Evolutionary conservation across 2,329 filamentous ascomycete genomes (phyloP), one percentile per base, ranked within the genome.

Genomic region (Trichoderma koningii): DNA sequence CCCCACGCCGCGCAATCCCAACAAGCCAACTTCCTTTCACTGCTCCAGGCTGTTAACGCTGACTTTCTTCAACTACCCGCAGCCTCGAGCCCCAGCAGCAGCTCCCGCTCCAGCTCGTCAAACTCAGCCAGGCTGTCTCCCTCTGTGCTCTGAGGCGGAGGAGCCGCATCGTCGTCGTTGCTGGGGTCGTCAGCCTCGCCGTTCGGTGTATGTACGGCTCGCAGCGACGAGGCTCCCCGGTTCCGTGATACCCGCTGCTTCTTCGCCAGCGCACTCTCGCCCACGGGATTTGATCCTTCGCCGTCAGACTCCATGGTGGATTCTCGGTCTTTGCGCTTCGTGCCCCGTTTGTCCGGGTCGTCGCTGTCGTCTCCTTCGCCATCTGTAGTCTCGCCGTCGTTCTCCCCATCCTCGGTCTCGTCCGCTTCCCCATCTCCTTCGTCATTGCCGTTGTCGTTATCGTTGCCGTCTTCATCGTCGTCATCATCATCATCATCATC

Each of bases 101-200:
- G 79, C 70, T 88, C 87, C 44, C 85, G 83, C 74, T 88, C 88
- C 56, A 89, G 75, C 70, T 88, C 86, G 62, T 84, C 83, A 57
- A 80, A 76, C 48, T 80, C 80, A n/a, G 74, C 73, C 47, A 75
- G 73, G n/a, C 74, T 73, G 7, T 55, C 70, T 70, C 10, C 52
- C 21, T 56, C 52, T 17, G 41, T 45, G 30, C 17, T 52, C n/a
- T 30, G 34, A 56, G 51, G 61, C 15, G 26, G 17, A 14, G 38
- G 6, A 38, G 10, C 34, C 17, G 26, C n/a, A 9, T 61, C 26
- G 30, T 10, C 7, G 30, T 10, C 7, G 28, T 41, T 55, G 15
- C 72, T 71, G 10, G 34, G 12, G 42, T 68, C 72, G 42, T 68
- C 72, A 62, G 73, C 73, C 12, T 73, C 73, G 28, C 75, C 77